A percentile compares a stretch with the other conserved stretches of the same genome.
Conservation (phyloP, 2,329 filamentous ascomycete genomes). For the Paraphoma sp. region DNA sequence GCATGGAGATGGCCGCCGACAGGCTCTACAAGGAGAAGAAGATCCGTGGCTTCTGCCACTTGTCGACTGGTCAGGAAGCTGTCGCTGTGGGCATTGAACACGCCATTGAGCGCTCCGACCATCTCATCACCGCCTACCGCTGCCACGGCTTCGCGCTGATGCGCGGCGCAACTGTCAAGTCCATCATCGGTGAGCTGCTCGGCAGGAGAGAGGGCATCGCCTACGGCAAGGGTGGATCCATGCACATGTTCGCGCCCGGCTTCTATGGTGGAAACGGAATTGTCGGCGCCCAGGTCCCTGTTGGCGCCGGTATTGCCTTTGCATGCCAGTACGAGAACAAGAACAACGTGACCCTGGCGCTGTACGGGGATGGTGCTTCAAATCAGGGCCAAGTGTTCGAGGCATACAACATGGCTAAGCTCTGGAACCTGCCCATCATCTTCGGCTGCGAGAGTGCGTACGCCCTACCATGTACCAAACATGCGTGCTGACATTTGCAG, state of each 20-base stretch:
- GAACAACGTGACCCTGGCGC: slow-evolving; percentile 84
- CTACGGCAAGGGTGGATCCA: slow-evolving; percentile 98
- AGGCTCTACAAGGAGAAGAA: slow-evolving; percentile 99
- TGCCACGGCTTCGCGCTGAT: slow-evolving; percentile 99
- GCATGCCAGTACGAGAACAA: slow-evolving; percentile 92
- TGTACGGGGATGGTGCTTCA: slow-evolving; percentile 97
- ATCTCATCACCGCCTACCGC: slow-evolving; percentile 96
- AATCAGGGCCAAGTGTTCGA: slow-evolving; percentile 99
- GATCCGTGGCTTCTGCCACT: slow-evolving; percentile 99
- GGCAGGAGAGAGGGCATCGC: slow-evolving; percentile 95
- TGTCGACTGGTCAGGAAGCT: slow-evolving; percentile 97
- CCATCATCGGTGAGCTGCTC: slow-evolving; percentile 50
- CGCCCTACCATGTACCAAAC: background rate
- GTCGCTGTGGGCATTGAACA: slow-evolving; percentile 97
- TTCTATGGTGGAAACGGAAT: slow-evolving; percentile 99
- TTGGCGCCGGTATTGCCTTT: slow-evolving; percentile 95
- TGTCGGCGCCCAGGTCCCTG: slow-evolving; percentile 96
- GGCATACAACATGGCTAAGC: slow-evolving; percentile 99
- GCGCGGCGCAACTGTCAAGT: slow-evolving; percentile 76
- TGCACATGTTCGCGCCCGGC: slow-evolving; percentile 99
- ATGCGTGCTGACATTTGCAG: slow-evolving; percentile 56
- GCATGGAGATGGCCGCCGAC: slow-evolving; percentile 99
- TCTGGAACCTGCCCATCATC: slow-evolving; percentile 94
- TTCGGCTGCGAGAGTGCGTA: slow-evolving; percentile 96
- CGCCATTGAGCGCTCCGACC: slow-evolving; percentile 88